Conservation (phyloP, 2,329 filamentous ascomycete species). For the Gnomoniopsis smithogilvyi region DNA sequence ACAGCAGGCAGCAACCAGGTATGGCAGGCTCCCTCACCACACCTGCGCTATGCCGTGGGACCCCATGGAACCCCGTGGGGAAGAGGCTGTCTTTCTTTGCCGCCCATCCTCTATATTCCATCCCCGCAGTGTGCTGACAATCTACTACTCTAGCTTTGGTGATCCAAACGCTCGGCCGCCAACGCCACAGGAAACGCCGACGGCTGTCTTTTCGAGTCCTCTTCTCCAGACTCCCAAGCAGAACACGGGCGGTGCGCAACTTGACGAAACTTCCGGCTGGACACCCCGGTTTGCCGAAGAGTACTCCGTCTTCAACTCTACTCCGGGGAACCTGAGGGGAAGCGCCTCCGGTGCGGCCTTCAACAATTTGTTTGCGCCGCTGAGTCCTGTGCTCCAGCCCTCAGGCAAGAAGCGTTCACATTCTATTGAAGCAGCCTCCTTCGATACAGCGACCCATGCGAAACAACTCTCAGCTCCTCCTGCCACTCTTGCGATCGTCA, state of each 20-base stretch:
- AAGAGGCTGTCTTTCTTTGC: constrained; percentile 12
- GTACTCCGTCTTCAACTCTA: constrained; percentile 64
- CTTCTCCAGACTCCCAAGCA: constrained; percentile 55
- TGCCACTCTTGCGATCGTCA: constrained; percentile 55
- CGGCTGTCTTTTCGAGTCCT: constrained; percentile 50
- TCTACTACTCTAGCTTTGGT: constrained; percentile 50
- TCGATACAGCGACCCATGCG: constrained; percentile 57
- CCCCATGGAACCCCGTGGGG: constrained; percentile 3
- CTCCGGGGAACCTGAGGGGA: constrained; percentile 54
- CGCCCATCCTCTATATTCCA: constrained; percentile 14
- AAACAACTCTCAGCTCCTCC: constrained; percentile 56
- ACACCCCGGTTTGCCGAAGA: constrained; percentile 63
- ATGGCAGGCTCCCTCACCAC: constrained; percentile 18
- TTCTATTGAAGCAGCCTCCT: constrained; percentile 46
- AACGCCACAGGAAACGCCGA: constrained; percentile 57
- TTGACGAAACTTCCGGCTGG: constrained; percentile 48
- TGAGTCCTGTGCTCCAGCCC: constrained; percentile 32
- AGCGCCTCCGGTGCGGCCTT: constrained; percentile 38
- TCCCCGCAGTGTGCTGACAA: constrained; percentile 33
- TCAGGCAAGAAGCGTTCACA: constrained; percentile 45
- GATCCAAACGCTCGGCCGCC: constrained; percentile 60
- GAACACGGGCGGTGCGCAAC: constrained; percentile 39
- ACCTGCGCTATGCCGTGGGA: too few species aligned
- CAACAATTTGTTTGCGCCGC: constrained; percentile 37
- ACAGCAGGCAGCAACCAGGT: constrained; percentile 49